Conservation (phyloP, 1,139 yeast species). For the Saccharomyces pastorianus region DNA sequence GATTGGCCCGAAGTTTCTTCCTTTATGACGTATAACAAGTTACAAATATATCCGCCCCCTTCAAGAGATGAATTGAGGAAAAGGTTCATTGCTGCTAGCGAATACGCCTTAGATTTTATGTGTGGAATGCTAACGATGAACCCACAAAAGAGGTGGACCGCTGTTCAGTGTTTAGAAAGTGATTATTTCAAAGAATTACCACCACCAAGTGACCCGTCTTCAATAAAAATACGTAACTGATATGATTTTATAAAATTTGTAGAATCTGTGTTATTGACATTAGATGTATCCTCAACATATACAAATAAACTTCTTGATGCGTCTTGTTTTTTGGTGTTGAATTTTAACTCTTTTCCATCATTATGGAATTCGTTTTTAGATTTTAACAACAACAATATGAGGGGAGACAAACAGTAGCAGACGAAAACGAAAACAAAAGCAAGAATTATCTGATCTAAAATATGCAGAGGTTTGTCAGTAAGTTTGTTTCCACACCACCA, state of each 20-base stretch:
- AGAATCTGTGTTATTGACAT: neutral
- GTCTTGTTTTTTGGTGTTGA: neutral
- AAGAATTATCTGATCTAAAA: neutral
- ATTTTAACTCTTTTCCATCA: neutral
- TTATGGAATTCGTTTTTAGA: neutral
- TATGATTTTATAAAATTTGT: slow-evolving; percentile 3
- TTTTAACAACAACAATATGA: neutral
- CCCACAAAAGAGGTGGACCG: slow-evolving; percentile 64
- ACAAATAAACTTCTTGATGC: neutral
- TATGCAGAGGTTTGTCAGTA: neutral
- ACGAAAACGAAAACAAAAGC: neutral
- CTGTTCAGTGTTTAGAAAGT: slow-evolving; percentile 57
- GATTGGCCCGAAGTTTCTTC: slow-evolving; percentile 87
- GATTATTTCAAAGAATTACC: slow-evolving; percentile 71
- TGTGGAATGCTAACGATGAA: slow-evolving; percentile 67
- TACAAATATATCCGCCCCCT: slow-evolving; percentile 75
- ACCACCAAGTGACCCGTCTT: slow-evolving; percentile 60
- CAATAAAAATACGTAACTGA: slow-evolving; percentile 12
- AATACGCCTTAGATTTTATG: slow-evolving; percentile 70
- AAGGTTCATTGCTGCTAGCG: slow-evolving; percentile 88
- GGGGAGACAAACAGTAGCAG: neutral
- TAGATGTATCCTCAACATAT: neutral
- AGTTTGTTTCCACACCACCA: neutral
- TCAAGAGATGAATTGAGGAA: slow-evolving; percentile 71
- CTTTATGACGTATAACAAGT: slow-evolving; percentile 65